phyloP scores from a whole-genome alignment of 2,329 filamentous ascomycete genomes.

The Eutypella sp. region DNA sequence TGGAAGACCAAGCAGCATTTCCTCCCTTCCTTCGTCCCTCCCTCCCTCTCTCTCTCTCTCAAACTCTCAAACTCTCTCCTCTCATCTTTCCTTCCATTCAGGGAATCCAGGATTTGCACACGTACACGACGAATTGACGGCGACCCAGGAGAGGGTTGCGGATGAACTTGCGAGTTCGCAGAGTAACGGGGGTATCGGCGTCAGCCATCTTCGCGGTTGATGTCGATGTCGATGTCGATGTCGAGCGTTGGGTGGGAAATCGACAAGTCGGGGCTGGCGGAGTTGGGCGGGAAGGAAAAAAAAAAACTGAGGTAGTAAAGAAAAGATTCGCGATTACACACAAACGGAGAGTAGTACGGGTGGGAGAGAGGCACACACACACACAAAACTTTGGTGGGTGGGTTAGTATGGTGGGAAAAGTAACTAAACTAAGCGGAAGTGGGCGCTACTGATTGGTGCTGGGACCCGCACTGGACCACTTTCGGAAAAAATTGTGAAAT shows the following conservation, averaged over 20 bases:
- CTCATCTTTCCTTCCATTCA: too few species aligned
- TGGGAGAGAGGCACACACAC: too few species aligned
- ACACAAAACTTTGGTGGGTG: not conserved
- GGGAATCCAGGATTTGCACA: conserved; percentile 27
- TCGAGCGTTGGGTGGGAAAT: too few species aligned
- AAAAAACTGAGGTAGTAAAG: too few species aligned
- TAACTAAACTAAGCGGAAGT: too few species aligned
- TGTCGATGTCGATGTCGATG: conserved; percentile 12
- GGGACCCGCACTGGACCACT: not conserved
- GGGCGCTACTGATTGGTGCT: too few species aligned
- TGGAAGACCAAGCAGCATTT: too few species aligned
- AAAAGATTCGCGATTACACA: not conserved
- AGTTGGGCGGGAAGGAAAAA: not conserved
- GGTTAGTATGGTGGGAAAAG: not conserved
- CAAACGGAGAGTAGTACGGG: too few species aligned
- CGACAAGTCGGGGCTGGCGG: too few species aligned
- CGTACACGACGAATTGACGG: conserved; percentile 99
- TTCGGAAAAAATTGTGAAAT: not conserved
- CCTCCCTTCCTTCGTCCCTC: too few species aligned
- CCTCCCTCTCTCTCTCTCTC: not conserved
- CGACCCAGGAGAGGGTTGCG: conserved; percentile 97
- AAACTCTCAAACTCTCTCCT: not conserved
- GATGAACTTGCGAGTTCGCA: conserved; percentile 99
- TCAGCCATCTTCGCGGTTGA: conserved; percentile 76
- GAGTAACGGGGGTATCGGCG: conserved; percentile 69